Base-by-base conservation (phyloP, 1,139 yeast species). In the Candida tunisiensis region DNA sequence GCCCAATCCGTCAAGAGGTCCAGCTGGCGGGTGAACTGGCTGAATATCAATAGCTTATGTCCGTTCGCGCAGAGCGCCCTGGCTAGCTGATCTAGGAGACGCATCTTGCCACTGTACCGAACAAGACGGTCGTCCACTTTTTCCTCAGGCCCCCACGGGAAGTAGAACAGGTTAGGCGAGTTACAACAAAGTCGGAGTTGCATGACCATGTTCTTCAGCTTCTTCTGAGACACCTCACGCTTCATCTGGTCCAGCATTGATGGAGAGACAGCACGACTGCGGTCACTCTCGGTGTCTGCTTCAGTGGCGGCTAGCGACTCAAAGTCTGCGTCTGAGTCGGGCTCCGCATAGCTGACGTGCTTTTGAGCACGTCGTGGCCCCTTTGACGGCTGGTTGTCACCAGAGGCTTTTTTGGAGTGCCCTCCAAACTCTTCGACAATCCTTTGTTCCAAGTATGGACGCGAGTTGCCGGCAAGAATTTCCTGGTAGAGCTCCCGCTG, bases 101-200 rank as follows among this genome's bases (percentile, higher is more conserved):
- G 71, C 42, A 85, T 50, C 44, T 88, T 88, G 3, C 83, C 72
- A 0, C 93, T 75, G 24, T 69, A 61, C 21, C 54, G 43, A 10
- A 68, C 44, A 16, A 61, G 56, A 4, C 58, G 46, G 3, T 52
- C 49, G 32, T 60, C 65, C 11, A 56, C 50, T 2, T 47, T 42
- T 10, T 42, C 42, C 18, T 47, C 37, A 18, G 54, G 51, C 10
- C 62, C 53, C 62, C 79, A 80, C 0, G 95, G 96, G 37, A 74
- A 78, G 51, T 73, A 80, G 43, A 75, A 80, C 25, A 78, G 51
- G 44, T 75, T 77, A 0, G 95, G 93, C 0, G 93, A 74, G 41
- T 82, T 75, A 41, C 94, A 83, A 6, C 79, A 68, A 35, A 74
- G 70, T 28, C 98, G 60, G 28, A 83, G 57, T 47, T 83, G 95